Percentiles rank a stretch among this genome's conserved stretches.
Evolutionary conservation across 495 filamentous ascomycete genomes (phyloP).

Genomic region (Thermothielavioides terrestris): DNA sequence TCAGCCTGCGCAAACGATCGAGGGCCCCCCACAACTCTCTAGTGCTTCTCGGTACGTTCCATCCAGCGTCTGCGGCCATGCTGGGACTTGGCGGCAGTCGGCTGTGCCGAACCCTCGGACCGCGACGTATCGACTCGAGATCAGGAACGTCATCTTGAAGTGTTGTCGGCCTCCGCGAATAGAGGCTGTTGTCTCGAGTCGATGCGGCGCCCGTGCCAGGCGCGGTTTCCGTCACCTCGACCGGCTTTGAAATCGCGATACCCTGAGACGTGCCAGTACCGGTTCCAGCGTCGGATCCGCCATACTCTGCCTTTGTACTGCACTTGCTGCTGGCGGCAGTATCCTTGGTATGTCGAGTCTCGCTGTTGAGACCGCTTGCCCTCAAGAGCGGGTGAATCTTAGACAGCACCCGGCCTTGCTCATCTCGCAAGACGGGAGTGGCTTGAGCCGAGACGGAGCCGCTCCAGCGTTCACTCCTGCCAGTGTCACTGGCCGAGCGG

Average conservation of each 20-base stretch:
- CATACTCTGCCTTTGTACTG: not conserved
- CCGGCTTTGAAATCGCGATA: not conserved
- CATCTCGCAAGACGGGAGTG: not conserved
- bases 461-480: not conserved
- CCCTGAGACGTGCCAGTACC: not conserved
- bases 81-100: conserved; percentile 6
- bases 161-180: not conserved
- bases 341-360: not conserved
- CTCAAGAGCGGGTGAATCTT: not conserved
- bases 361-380: not conserved
- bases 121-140: conserved; percentile 12
- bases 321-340: not conserved
- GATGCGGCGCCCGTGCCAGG: not conserved
- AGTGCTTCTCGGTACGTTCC: not conserved
- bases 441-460: not conserved
- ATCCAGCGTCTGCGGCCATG: not conserved
- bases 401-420: not conserved
- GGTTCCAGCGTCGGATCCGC: not conserved
- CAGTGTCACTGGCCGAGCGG: not conserved
- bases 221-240: not conserved
- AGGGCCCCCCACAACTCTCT: not conserved
- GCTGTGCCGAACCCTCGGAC: conserved; percentile 9
- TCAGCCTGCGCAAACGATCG: not conserved
- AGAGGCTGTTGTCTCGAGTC: not conserved
- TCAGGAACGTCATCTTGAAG: not conserved